Evolutionary conservation across 192 early-diverging fungal genomes (phyloP), one percentile per base, ranked within the genome.

Genomic region (Geranomyces michiganensis): DNA sequence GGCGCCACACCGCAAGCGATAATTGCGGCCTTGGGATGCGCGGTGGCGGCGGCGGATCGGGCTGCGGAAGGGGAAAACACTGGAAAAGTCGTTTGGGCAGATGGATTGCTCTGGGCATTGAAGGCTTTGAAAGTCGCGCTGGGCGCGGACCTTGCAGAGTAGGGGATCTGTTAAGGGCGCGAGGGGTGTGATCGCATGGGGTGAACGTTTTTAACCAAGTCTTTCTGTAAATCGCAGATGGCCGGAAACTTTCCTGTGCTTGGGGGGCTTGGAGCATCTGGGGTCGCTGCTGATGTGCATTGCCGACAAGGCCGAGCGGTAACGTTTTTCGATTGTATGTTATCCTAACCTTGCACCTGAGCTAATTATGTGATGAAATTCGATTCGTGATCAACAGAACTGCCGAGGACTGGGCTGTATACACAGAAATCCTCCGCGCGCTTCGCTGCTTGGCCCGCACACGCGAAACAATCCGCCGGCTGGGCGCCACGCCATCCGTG

Each of bases 221-320:
- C 46, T 44, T 13, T 68, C 14, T 68, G 19, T 17, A 4, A 26
- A 3, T 24, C 7, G 30, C 1, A 68, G 66, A 27, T 68, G 66
- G 66, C 24, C 49, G 46, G 66, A 48, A 7, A 32, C 48, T 10
- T 68, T 68, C 26, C 31, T 68, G 53, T 12, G 51, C 27, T 29
- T 29, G 22, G 48, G 36, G n/a, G 66, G 66, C 21, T 27, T 68
- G 9, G 49, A 55, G 0, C 51, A 56, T 68, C 8, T 68, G 22
- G 24, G 45, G 17, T 17, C 22, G 13, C 46, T 68, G 7, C 8
- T 68, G 51, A 15, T 19, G 7, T 24, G 27, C 36, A 51, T 68
- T 49, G 47, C 66, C 24, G 7, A 31, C 30, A 68, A 68, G 21
- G 22, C 47, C 27, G 14, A 27, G 8, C 24, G 36, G 66, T 68